phyloP scores from a whole-genome alignment of 495 filamentous ascomycete species.

The Cladorrhinum samala region DNA sequence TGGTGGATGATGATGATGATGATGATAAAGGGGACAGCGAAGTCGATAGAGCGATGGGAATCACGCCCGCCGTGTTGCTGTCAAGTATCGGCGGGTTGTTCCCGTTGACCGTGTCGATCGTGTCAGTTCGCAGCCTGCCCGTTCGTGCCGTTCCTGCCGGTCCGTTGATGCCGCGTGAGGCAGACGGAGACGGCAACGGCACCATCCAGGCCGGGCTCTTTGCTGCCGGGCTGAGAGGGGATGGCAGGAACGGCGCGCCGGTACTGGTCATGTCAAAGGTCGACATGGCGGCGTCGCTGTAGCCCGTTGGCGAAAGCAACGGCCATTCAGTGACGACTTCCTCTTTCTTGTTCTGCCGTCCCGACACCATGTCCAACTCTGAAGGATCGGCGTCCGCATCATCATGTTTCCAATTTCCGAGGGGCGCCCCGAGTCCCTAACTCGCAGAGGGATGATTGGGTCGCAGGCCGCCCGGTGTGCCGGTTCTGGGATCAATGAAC shows the following conservation, averaged over 20 bases:
- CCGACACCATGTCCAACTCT: neutral
- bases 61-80: neutral
- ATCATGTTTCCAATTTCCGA: neutral
- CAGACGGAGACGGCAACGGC: no score
- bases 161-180: no score
- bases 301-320: no score
- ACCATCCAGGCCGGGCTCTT: no score
- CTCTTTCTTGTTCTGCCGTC: neutral
- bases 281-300: no score
- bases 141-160: neutral
- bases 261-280: no score
- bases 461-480: neutral
- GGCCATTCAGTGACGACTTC: no score
- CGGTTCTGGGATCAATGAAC: no score
- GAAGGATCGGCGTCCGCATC: neutral
- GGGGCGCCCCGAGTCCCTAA: conserved; percentile 10
- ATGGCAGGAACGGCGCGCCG: no score
- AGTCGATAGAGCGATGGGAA: conserved; percentile 4
- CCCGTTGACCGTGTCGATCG: neutral
- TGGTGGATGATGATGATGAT: neutral
- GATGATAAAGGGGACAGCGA: neutral
- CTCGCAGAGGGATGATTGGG: neutral
- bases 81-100: neutral
- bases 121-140: neutral
- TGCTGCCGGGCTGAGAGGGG: no score